phyloP scores from a whole-genome alignment of 768 basidiomycete species.

The Phlebiopsis flavidoalba region DNA sequence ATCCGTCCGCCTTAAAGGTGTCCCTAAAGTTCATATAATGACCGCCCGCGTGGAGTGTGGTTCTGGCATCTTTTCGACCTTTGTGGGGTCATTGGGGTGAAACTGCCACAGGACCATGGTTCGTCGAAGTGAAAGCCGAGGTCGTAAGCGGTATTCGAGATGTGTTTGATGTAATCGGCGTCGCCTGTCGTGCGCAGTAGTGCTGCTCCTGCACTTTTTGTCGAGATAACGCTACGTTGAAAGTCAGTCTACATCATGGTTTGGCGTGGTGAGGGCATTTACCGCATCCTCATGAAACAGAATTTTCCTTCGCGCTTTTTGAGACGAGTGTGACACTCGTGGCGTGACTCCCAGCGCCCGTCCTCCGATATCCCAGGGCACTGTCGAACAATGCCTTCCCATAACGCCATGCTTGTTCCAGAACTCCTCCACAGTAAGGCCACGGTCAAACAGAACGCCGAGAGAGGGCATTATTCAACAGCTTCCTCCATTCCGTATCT shows the following conservation, averaged over 20 bases:
- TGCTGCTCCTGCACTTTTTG: constrained; percentile 47
- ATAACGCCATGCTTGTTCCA: neutral
- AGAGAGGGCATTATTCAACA: neutral
- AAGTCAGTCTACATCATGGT: neutral
- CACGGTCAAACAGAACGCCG: neutral
- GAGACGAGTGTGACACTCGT: constrained; percentile 22
- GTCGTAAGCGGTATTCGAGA: constrained; percentile 37
- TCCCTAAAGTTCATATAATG: neutral
- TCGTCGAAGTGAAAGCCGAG: constrained; percentile 51
- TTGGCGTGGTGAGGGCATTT: neutral
- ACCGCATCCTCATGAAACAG: constrained; percentile 23
- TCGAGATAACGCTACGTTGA: constrained; percentile 36
- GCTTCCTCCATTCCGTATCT: neutral
- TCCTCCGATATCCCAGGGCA: neutral
- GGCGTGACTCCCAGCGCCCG: constrained; percentile 25
- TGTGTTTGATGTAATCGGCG: constrained; percentile 36
- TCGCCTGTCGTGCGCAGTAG: constrained; percentile 56
- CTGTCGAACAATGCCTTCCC: neutral
- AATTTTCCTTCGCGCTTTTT: constrained; percentile 19
- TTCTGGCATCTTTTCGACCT: neutral
- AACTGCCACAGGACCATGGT: constrained; percentile 64
- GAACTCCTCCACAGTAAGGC: neutral
- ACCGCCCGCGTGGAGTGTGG: neutral
- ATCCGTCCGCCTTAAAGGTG: constrained; percentile 25
- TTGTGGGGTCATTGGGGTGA: constrained; percentile 18